Percentiles rank a stretch among this genome's conserved stretches.
Evolutionary conservation across 208 protist genomes (phyloP).

Genomic region (Trypanosoma avium): DNA sequence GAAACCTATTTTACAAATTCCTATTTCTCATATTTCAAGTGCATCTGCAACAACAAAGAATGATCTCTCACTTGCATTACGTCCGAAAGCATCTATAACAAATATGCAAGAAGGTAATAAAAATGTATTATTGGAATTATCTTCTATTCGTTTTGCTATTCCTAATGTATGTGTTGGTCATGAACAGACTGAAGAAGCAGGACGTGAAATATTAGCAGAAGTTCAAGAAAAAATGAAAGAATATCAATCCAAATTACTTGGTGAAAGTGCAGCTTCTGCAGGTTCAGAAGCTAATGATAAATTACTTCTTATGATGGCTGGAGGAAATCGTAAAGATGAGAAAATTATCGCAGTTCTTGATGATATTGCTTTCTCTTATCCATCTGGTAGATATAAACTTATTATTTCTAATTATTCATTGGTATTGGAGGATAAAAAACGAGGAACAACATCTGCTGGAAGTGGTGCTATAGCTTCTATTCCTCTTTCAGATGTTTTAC

Average conservation of each 20-base stretch:
- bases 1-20: conserved; percentile 61
- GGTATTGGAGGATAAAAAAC: conserved; percentile 79
- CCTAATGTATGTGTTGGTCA: conserved; percentile 82
- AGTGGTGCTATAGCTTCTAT: conserved; percentile 35
- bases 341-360: conserved; percentile 73
- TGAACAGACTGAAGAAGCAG: conserved; percentile 83
- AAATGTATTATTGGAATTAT: conserved; percentile 48
- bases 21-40: conserved; percentile 63
- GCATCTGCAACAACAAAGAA: conserved; percentile 80
- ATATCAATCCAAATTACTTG: conserved; percentile 56
- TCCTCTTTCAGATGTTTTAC: conserved; percentile 66
- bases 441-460: conserved; percentile 25
- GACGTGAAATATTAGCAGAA: conserved; percentile 60
- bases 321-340: conserved; percentile 52
- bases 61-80: conserved; percentile 68
- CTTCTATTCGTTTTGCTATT: conserved; percentile 79
- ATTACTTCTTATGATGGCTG: conserved; percentile 54
- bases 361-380: conserved; percentile 76
- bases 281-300: conserved; percentile 29
- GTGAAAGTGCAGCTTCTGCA: background rate
- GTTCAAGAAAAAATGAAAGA: conserved; percentile 55
- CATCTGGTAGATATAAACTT: conserved; percentile 80
- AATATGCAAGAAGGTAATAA: conserved; percentile 7
- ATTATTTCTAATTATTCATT: conserved; percentile 80
- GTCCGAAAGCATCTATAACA: conserved; percentile 33